Evolutionary conservation across 2,329 filamentous ascomycete genomes (phyloP).

Genomic region (Aureobasidium melanogenum): DNA sequence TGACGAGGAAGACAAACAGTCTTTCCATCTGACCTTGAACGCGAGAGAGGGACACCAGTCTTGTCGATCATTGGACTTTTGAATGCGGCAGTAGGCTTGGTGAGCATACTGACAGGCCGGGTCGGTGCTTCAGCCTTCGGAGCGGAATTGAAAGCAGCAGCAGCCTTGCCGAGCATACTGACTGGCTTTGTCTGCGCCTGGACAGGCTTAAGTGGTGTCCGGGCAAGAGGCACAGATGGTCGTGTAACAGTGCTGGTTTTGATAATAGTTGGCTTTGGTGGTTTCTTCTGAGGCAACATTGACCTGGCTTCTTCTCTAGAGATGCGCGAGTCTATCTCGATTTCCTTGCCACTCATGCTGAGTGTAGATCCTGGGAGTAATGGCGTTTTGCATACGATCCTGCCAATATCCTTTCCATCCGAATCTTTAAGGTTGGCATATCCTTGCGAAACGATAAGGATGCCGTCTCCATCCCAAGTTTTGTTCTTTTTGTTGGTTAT

Average conservation of each 20-base stretch:
- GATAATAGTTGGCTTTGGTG: neutral
- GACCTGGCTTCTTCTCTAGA: slow-evolving; percentile 50
- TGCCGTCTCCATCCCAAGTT: slow-evolving; percentile 67
- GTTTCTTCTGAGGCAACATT: slow-evolving; percentile 14
- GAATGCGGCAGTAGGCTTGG: slow-evolving; percentile 40
- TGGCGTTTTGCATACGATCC: slow-evolving; percentile 44
- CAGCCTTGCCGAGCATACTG: neutral
- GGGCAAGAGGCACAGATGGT: slow-evolving; percentile 6
- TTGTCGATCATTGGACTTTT: slow-evolving; percentile 53
- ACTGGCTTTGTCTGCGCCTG: slow-evolving; percentile 10
- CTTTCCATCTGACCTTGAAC: slow-evolving; percentile 34
- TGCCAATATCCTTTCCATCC: slow-evolving; percentile 55
- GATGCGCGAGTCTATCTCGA: slow-evolving; percentile 57
- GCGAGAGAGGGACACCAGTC: slow-evolving; percentile 32
- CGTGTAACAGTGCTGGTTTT: neutral
- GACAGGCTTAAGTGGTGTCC: neutral
- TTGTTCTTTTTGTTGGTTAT: slow-evolving; percentile 65
- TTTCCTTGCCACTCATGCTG: slow-evolving; percentile 56
- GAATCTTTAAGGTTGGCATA: slow-evolving; percentile 54
- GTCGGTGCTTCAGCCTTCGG: slow-evolving; percentile 21
- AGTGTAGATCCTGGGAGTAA: slow-evolving; percentile 53
- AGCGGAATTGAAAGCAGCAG: slow-evolving; percentile 14
- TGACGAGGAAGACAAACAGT: slow-evolving; percentile 51
- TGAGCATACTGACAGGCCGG: slow-evolving; percentile 11
- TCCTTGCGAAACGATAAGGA: slow-evolving; percentile 49